Percentiles rank a stretch among this genome's conserved stretches.
Evolutionary conservation across 257 asterid genomes (phyloP).

Genomic region (Leonotis leonurus): DNA sequence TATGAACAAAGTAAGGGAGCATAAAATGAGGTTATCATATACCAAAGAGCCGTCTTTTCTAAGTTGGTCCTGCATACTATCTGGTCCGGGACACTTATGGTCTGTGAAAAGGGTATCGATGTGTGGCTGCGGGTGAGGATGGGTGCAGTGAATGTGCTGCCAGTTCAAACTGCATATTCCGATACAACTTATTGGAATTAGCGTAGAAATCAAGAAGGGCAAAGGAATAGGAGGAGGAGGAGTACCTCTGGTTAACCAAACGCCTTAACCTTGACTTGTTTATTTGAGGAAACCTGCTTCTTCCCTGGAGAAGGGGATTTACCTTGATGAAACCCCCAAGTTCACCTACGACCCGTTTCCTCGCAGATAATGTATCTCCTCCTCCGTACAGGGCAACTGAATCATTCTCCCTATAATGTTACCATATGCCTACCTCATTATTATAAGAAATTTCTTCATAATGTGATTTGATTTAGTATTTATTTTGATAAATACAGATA

Average conservation of each 20-base stretch:
- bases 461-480: neutral
- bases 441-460: neutral
- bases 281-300: constrained; percentile 38
- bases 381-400: constrained; percentile 53
- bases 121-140: constrained; percentile 60
- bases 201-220: neutral
- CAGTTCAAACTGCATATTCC: constrained; percentile 66
- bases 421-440: too few species aligned
- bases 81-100: constrained; percentile 57
- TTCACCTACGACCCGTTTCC: constrained; percentile 39
- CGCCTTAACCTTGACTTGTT: constrained; percentile 61
- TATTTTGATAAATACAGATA: neutral
- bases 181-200: neutral
- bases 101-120: constrained; percentile 53
- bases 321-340: constrained; percentile 40
- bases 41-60: constrained; percentile 28
- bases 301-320: constrained; percentile 54
- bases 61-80: constrained; percentile 27
- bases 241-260: constrained; percentile 69
- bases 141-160: constrained; percentile 64
- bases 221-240: neutral
- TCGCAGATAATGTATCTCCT: constrained; percentile 48
- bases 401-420: constrained; percentile 43
- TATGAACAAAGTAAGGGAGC: neutral
- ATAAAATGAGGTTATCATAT: neutral